These are phyloP conservation scores for Neurospora discreta DNA, from an alignment of 495 filamentous ascomycete species.

Conservation along the genomic window DNA sequence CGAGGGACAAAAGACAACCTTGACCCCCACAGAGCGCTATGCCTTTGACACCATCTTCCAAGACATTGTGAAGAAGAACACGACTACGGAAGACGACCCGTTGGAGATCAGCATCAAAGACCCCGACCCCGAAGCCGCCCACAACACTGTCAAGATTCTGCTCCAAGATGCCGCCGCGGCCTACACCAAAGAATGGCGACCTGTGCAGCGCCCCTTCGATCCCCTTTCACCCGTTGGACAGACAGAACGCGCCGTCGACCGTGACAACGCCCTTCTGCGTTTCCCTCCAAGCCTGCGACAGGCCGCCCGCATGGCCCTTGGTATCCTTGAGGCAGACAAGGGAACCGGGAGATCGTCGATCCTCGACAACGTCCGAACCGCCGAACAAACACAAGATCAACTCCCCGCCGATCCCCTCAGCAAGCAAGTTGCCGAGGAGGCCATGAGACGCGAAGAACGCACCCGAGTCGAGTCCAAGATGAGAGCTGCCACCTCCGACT, in stretches of 20 bases:
- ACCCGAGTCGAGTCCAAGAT: slow-evolving; percentile 38
- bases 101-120: background rate
- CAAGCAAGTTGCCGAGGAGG: slow-evolving; percentile 21
- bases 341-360: background rate
- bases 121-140: background rate
- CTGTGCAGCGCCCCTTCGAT: slow-evolving; percentile 4
- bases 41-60: slow-evolving; percentile 50
- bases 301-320: slow-evolving; percentile 27
- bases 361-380: background rate
- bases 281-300: slow-evolving; percentile 30
- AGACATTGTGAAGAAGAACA: slow-evolving; percentile 27
- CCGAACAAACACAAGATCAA: background rate
- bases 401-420: slow-evolving; percentile 3
- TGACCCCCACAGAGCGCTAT: slow-evolving; percentile 43
- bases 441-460: slow-evolving; percentile 27
- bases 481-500: slow-evolving; percentile 43
- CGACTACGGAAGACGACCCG: background rate
- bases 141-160: slow-evolving; percentile 19
- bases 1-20: slow-evolving; percentile 29
- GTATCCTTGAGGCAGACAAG: slow-evolving; percentile 15
- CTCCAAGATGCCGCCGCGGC: slow-evolving; percentile 23
- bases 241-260: slow-evolving; percentile 12
- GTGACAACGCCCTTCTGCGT: slow-evolving; percentile 24
- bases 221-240: slow-evolving; percentile 7
- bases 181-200: slow-evolving; percentile 5